Percentiles rank a stretch among this genome's conserved stretches.
Evolutionary conservation across 495 filamentous ascomycete genomes (phyloP).

Genomic region (Xylaria castorea): DNA sequence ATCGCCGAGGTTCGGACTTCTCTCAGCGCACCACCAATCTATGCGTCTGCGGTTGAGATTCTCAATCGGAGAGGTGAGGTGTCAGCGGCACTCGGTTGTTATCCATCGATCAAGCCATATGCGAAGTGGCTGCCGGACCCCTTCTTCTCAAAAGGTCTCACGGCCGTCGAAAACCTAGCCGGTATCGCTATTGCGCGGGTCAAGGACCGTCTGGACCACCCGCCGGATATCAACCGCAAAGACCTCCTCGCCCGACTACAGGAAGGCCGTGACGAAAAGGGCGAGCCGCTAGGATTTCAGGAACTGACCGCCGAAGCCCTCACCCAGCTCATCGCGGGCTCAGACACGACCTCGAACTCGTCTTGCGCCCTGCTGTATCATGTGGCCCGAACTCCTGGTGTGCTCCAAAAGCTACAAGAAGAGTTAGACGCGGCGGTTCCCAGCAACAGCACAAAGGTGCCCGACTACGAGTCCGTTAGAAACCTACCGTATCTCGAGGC

Average conservation of each 20-base stretch:
- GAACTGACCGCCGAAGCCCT: slow-evolving; percentile 89
- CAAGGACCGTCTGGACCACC: slow-evolving; percentile 70
- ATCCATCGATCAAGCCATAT: slow-evolving; percentile 67
- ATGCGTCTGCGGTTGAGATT: slow-evolving; percentile 72
- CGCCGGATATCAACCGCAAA: slow-evolving; percentile 66
- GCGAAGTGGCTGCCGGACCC: slow-evolving; percentile 71
- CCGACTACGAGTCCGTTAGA: slow-evolving; percentile 72
- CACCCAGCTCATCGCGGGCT: slow-evolving; percentile 89
- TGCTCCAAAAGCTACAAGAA: slow-evolving; percentile 71
- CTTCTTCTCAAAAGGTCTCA: slow-evolving; percentile 69
- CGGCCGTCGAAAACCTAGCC: slow-evolving; percentile 69
- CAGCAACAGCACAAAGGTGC: slow-evolving; percentile 58
- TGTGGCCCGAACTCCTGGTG: slow-evolving; percentile 71
- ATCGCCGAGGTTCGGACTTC: slow-evolving; percentile 62
- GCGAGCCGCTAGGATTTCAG: slow-evolving; percentile 71
- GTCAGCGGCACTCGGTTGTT: slow-evolving; percentile 65
- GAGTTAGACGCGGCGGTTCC: slow-evolving; percentile 76
- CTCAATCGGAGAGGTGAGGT: slow-evolving; percentile 74
- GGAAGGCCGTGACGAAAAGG: slow-evolving; percentile 84
- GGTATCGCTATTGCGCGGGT: slow-evolving; percentile 85
- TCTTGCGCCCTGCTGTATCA: slow-evolving; percentile 86
- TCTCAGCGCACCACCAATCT: slow-evolving; percentile 58
- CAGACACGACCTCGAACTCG: slow-evolving; percentile 89
- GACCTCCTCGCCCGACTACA: slow-evolving; percentile 85
- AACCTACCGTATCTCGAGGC: slow-evolving; percentile 79